Conservation (phyloP, 768 basidiomycete species). For the Zangia roseola region DNA sequence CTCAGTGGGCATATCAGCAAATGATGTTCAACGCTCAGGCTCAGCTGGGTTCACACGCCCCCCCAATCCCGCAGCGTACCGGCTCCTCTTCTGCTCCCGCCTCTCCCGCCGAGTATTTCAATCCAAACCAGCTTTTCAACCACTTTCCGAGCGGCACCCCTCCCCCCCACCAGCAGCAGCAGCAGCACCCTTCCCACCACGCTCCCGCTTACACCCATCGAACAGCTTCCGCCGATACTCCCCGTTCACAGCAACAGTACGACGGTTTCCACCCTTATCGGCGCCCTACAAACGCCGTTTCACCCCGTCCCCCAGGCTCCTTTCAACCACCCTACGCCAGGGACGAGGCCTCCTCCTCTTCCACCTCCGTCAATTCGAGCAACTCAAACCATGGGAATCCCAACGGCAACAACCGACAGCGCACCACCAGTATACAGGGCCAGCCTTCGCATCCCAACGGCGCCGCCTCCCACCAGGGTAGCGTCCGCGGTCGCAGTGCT, state of each 20-base stretch:
- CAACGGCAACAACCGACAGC: conserved; percentile 43
- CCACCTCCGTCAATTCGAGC: conserved; percentile 72
- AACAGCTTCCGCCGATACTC: conserved; percentile 30
- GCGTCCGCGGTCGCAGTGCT: conserved; percentile 38
- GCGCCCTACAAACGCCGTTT: conserved; percentile 45
- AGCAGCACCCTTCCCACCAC: conserved; percentile 32
- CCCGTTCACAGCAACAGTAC: conserved; percentile 29
- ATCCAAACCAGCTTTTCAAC: conserved; percentile 60
- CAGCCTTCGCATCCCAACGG: conserved; percentile 47
- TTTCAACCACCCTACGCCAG: conserved; percentile 80
- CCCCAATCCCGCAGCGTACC: conserved; percentile 36
- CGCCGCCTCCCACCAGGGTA: conserved; percentile 31
- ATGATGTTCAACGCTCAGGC: conserved; percentile 77
- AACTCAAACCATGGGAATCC: conserved; percentile 33
- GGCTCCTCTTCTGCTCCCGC: conserved; percentile 37
- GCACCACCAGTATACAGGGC: conserved; percentile 73
- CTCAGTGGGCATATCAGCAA: conserved; percentile 89
- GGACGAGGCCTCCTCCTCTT: conserved; percentile 75
- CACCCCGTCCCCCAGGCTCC: conserved; percentile 38
- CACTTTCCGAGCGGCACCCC: conserved; percentile 72
- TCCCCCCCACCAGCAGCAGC: conserved; percentile 52
- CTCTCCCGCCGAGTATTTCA: conserved; percentile 53
- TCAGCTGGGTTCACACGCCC: conserved; percentile 38
- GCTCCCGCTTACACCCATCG: conserved; percentile 40
- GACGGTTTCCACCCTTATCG: conserved; percentile 82